Evolutionary conservation across 148 eudicot species (phyloP), one percentile per base, ranked within the genome.

Genomic region (Rhododendron henanense): DNA sequence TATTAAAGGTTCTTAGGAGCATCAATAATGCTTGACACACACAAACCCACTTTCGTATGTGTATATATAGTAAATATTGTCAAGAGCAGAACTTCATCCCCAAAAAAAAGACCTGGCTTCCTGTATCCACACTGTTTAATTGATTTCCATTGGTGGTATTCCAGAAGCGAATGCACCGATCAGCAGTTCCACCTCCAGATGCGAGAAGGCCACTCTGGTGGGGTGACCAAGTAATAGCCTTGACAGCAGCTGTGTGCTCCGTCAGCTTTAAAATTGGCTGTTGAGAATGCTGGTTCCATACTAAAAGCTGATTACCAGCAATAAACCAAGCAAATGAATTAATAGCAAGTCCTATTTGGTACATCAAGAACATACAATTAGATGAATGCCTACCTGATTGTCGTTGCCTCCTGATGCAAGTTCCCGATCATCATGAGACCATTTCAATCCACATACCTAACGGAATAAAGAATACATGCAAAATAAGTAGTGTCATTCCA

Each of bases 381-480:
- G n/a, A 28, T 53, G n/a, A 61, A 63, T 19, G 16, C 5, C 5
- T 88, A 94, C 98, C 98, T 96, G 99, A 88, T 97, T 97, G 88
- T 97, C 99, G 82, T 97, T 97, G 84, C 99, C 99, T 37, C 99
- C 99, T 15, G 99, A 97, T 48, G 99, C 99, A 80, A 97, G 98
- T 86, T 97, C 99, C 61, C 99, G 90, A 83, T 97, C 99, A 87
- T 97, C 99, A 84, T 93, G 98, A 84, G 99, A 97, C 99, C 99
- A 95, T 87, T 97, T 97, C n/a, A 97, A 86, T 57, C 99, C 99
- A 82, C 98, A 97, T 21, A 97, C 99, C 99, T 96, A 88, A 84
- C 18, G 59, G 14, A 75, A 14, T 18, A 71, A 78, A n/a, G 45
- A 39, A 78, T 78, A 10, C 45, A 53, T 10, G 73, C 33, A 39